Base-by-base conservation (phyloP, 2,329 filamentous ascomycete species). In the Nectriaceae sp. region DNA sequence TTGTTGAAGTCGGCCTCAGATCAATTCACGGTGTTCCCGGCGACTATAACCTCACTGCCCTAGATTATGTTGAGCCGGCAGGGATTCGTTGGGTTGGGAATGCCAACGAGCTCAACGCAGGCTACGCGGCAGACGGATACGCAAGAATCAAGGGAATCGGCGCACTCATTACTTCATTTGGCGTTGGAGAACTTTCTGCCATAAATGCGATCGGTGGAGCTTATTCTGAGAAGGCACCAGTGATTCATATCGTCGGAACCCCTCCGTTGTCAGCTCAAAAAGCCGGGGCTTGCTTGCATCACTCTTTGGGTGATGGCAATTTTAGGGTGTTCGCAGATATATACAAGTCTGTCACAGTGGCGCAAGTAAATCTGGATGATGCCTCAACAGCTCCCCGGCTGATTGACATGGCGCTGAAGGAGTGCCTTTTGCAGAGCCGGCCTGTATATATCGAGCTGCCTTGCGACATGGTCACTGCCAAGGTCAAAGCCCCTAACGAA, bases 161-260 rank as follows among this genome's bases (percentile, higher is more conserved):
- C 11, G 72, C 70, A 21, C 60, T 83, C 6, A 68, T 84, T 21
- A 85, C 82, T 1, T 83, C 82, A 0, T 83, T 82, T 55, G 82
- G 81, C 8, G 82, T 85, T 2, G 82, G 82, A 8, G 75, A 78
- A 50, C 65, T 76, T 10, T 82, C 79, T 3, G 79, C 80, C 3
- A 72, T 83, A 58, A 83, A 84, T 57, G 80, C 77, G 22, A 75
- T 83, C 53, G 80, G 78, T 2, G 82, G 81, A 2, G 77, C 79
- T 4, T 83, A 78, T 58, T 73, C 79, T 10, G 82, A 85, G 64
- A 72, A 72, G 26, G 77, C 76, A 0, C 72, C 78, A 0, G 74
- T 84, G 19, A 74, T 83, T 10, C 80, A 84, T 57, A 76, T 84
- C 37, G 79, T 83, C 19, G 80, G 81, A 2, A 75, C 75, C 1